phyloP scores from a whole-genome alignment of 176 grass and related monocot species.

The Stipa capillata region DNA sequence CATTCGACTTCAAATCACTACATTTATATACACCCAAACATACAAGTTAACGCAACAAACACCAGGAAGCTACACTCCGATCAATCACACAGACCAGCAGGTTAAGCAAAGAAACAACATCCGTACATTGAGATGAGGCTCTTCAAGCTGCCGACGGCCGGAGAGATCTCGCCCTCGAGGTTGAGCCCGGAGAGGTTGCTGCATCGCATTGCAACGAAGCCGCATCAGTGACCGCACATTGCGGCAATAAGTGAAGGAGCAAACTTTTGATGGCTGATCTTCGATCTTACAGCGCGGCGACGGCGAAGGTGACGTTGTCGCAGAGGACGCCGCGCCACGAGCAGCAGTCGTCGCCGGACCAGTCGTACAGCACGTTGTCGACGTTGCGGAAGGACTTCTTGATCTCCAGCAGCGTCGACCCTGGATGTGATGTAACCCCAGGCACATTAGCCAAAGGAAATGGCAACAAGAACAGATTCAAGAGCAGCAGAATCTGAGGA shows the following conservation, averaged over 20 bases:
- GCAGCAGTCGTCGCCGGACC: slow-evolving; percentile 58
- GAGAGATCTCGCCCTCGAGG: slow-evolving; percentile 90
- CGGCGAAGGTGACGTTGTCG: slow-evolving; percentile 87
- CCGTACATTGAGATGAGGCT: slow-evolving; percentile 67
- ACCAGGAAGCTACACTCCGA: neutral
- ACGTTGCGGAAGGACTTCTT: slow-evolving; percentile 97
- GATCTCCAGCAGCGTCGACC: slow-evolving; percentile 73
- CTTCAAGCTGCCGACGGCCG: slow-evolving; percentile 75
- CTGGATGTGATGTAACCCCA: slow-evolving; percentile 24
- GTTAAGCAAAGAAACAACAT: too few relatives aligned
- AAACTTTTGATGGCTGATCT: neutral
- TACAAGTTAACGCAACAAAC: neutral
- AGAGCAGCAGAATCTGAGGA: neutral
- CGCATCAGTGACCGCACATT: neutral
- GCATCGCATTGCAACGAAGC: slow-evolving; percentile 2
- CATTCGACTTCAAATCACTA: slow-evolving; percentile 82
- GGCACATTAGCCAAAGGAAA: neutral
- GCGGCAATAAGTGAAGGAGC: neutral
- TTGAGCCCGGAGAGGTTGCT: slow-evolving; percentile 88
- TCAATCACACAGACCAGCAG: neutral
- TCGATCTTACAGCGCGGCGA: slow-evolving; percentile 80
- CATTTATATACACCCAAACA: neutral
- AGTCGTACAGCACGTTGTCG: slow-evolving; percentile 89
- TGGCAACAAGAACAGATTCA: neutral
- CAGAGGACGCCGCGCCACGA: slow-evolving; percentile 91